Conservation (phyloP, 768 basidiomycete genomes). For the Boletus patriciae region DNA sequence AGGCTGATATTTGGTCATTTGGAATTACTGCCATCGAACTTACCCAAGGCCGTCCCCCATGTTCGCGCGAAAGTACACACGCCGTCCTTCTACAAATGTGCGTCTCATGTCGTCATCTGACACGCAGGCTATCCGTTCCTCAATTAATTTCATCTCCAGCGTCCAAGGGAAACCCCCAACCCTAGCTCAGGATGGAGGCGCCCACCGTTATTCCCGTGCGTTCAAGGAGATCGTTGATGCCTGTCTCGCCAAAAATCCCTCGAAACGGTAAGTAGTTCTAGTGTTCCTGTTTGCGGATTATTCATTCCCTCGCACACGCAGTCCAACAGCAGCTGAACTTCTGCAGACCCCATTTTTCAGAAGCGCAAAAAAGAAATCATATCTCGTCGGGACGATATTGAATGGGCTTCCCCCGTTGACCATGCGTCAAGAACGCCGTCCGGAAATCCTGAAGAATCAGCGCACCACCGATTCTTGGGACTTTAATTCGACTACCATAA, state of each 20-base stretch:
- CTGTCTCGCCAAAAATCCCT: conserved; percentile 85
- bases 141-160: conserved; percentile 34
- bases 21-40: conserved; percentile 94
- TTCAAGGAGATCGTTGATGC: conserved; percentile 83
- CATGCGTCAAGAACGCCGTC: conserved; percentile 65
- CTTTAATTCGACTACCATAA: conserved; percentile 51
- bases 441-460: conserved; percentile 37
- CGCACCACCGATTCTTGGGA: conserved; percentile 81
- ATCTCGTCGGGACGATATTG: conserved; percentile 75
- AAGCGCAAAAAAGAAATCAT: conserved; percentile 72
- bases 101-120: conserved; percentile 19
- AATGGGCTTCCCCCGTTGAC: conserved; percentile 72
- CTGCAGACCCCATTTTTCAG: conserved; percentile 79
- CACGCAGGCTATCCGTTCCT: neutral
- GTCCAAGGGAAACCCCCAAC: conserved; percentile 78
- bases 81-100: conserved; percentile 75
- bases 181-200: conserved; percentile 69
- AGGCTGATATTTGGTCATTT: conserved; percentile 95
- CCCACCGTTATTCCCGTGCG: conserved; percentile 71
- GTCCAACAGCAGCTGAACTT: conserved; percentile 78
- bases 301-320: conserved; percentile 28
- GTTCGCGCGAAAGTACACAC: conserved; percentile 71
- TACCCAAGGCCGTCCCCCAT: conserved; percentile 83
- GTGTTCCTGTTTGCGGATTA: neutral
- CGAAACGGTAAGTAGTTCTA: conserved; percentile 51